Conservation (phyloP, 2,329 filamentous ascomycete species). For the Microsporum audouinii region DNA sequence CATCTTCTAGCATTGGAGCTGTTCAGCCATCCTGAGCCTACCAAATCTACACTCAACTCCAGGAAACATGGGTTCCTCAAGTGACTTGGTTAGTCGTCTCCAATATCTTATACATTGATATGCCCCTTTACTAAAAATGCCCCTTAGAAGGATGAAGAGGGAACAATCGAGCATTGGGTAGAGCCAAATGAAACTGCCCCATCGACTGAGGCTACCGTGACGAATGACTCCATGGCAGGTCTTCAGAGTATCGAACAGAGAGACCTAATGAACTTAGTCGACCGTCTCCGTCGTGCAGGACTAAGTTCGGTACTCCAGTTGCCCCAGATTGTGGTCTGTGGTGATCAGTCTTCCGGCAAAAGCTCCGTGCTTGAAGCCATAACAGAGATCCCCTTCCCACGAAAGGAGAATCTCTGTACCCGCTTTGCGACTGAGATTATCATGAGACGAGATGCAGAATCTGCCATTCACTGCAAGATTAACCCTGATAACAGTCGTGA, state of each 20-base stretch:
- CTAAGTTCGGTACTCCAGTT: slow-evolving; percentile 37
- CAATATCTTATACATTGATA: no score
- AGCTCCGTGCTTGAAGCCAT: slow-evolving; percentile 23
- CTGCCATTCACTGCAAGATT: slow-evolving; percentile 14
- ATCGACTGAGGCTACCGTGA: not conserved
- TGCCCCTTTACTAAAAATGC: no score
- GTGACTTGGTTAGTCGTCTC: no score
- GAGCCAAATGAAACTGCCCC: not conserved
- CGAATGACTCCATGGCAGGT: not conserved
- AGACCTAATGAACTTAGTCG: slow-evolving; percentile 42
- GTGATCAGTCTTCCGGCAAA: slow-evolving; percentile 24
- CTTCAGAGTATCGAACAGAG: slow-evolving; percentile 31
- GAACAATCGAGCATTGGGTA: not conserved
- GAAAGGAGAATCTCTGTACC: slow-evolving; percentile 22
- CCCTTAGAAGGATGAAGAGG: not conserved
- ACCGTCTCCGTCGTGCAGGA: slow-evolving; percentile 42
- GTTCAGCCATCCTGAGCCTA: no score
- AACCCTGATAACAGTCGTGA: slow-evolving; percentile 13
- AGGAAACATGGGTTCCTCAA: no score
- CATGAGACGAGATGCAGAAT: slow-evolving; percentile 12
- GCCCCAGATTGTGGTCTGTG: slow-evolving; percentile 23
- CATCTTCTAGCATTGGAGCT: no score
- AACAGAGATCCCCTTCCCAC: slow-evolving; percentile 21
- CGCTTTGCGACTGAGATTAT: slow-evolving; percentile 24
- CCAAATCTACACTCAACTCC: no score